Evolutionary conservation across 306 rosid species (phyloP), one percentile per base, ranked within the genome.

Genomic region (Citrullus amarus): DNA sequence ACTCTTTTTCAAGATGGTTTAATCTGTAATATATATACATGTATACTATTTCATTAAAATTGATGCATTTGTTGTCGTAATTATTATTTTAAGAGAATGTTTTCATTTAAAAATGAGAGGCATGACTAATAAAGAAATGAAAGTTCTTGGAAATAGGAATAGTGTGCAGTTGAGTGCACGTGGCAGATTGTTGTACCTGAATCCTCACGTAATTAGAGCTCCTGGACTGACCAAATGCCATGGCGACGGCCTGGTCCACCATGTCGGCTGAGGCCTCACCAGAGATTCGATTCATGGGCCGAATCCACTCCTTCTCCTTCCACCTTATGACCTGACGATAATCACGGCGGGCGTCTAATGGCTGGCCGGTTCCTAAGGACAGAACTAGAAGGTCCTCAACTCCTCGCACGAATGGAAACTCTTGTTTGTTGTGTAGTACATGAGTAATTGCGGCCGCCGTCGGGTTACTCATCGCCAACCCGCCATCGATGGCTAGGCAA

Each of bases 391-490:
- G 82, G 86, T 96, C 99, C 88, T 96, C 97, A 9, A 96, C 99
- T 5, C 99, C 99, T 15, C 99, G 89, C 85, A 96, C 99, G 83
- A 92, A 93, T 55, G 99, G 99, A 50, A 96, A 96, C 81, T 96
- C 99, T 81, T 96, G 96, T 79, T 92, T 96, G 87, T 96, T 96
- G 80, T 96, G 99, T 25, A 96, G 93, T 85, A 96, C 99, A 87
- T 96, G 99, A 80, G 99, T 96, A 46, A 96, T 96, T 4, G 99
- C 99, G 6, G 97, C 96, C 9, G 91, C 90, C 3, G 99, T 85
- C 1, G 99, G 99, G 86, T 96, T 95, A 68, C 91, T 88, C 99
- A 92, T 96, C 18, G 91, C 91, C 57, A 96, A 79, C 9, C 97
- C 98, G 38, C 97, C 98, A 69, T 96, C 98, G 12, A 96, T 87